Evolutionary conservation across 495 filamentous ascomycete species (phyloP).

Genomic region (Penicillium bovifimosum): DNA sequence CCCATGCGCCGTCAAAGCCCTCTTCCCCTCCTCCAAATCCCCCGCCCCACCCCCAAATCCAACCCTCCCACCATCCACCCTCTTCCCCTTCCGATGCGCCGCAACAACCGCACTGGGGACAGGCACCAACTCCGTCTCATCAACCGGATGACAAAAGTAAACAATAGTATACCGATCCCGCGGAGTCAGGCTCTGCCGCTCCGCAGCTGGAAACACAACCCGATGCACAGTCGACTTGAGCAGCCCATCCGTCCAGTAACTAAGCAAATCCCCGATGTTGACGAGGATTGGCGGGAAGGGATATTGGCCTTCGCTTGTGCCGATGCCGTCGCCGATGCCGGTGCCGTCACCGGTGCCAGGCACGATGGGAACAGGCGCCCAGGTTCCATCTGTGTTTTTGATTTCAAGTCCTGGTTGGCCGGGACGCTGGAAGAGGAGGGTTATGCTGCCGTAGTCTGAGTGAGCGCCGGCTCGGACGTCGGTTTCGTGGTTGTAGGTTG

Average conservation of each 20-base stretch:
- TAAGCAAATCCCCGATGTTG: constrained; percentile 88
- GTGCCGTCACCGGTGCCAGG: constrained; percentile 23
- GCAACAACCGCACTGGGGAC: constrained; percentile 66
- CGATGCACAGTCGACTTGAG: constrained; percentile 82
- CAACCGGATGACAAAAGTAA: constrained; percentile 85
- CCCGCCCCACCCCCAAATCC: constrained; percentile 42
- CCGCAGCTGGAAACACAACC: constrained; percentile 65
- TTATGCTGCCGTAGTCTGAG: constrained; percentile 62
- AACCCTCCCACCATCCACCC: constrained; percentile 18
- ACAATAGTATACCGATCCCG: constrained; percentile 83
- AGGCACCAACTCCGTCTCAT: constrained; percentile 60
- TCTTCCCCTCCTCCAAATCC: constrained; percentile 41
- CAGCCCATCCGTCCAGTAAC: constrained; percentile 85
- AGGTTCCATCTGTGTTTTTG: constrained; percentile 46
- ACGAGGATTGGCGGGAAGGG: constrained; percentile 73
- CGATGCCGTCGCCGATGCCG: too few species aligned
- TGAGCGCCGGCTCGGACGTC: constrained; percentile 64
- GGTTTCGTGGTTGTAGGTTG: constrained; percentile 42
- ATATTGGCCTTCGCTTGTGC: constrained; percentile 18
- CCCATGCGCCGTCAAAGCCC: constrained; percentile 72
- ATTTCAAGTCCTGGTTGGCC: constrained; percentile 87
- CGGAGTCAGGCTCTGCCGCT: constrained; percentile 36
- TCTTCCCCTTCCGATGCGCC: constrained; percentile 30
- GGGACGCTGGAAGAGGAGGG: constrained; percentile 70
- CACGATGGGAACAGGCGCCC: constrained; percentile 44